Conservation (phyloP, 1,284 basidiomycete species). For the Sporisorium sorghi region DNA sequence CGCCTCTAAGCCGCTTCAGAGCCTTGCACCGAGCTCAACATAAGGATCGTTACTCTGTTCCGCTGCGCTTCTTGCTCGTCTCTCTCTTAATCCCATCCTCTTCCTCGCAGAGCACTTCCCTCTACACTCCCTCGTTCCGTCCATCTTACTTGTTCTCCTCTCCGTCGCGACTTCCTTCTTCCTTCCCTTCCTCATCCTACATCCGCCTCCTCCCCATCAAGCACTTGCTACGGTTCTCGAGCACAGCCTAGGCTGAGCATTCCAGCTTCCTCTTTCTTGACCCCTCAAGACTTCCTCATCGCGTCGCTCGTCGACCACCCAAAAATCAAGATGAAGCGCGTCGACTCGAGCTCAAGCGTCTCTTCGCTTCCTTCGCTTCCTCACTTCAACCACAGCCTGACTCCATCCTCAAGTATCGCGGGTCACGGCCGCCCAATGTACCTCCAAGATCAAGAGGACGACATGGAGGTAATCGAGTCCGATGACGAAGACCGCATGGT, state of each 20-base stretch:
- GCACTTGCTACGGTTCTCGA: neutral
- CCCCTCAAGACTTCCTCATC: neutral
- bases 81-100: constrained; percentile 10
- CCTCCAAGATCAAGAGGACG: constrained; percentile 14
- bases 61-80: neutral
- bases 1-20: neutral
- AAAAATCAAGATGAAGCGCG: constrained; percentile 20
- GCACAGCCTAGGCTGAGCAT: neutral
- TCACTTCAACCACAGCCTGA: constrained; percentile 22
- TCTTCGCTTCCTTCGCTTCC: constrained; percentile 33
- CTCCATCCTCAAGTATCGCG: constrained; percentile 14
- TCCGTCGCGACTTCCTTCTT: neutral
- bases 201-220: neutral
- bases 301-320: neutral
- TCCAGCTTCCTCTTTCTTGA: neutral
- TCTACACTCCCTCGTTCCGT: neutral
- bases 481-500: constrained; percentile 27
- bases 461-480: constrained; percentile 36
- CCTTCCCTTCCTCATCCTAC: constrained; percentile 2
- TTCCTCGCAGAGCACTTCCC: neutral
- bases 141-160: neutral
- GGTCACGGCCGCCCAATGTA: constrained; percentile 13
- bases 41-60: neutral
- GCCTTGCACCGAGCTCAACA: neutral
- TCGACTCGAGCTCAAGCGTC: constrained; percentile 20